Evolutionary conservation across 768 basidiomycete species (phyloP).

Genomic region (Xanthoconium stramineum): DNA sequence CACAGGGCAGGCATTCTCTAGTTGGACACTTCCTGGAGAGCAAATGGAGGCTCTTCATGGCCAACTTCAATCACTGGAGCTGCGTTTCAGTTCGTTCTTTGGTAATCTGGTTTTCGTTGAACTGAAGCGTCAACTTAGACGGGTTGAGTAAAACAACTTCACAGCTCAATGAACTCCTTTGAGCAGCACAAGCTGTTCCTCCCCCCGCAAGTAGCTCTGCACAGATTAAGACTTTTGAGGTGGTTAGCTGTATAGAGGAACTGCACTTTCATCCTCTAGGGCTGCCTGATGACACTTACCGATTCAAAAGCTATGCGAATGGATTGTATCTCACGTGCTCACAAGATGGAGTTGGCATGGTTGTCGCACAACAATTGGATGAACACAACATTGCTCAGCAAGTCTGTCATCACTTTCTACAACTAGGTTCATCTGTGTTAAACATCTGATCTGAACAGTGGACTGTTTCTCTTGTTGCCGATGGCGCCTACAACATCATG

Average conservation of each 20-base stretch:
- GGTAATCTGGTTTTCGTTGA: neutral
- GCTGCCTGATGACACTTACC: neutral
- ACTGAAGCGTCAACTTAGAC: neutral
- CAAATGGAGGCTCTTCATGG: neutral
- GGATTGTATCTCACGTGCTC: neutral
- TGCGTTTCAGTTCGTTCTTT: neutral
- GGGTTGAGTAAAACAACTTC: neutral
- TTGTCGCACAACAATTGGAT: neutral
- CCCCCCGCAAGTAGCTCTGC: neutral
- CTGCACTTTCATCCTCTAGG: neutral
- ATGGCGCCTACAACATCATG: neutral
- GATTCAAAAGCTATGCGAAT: neutral
- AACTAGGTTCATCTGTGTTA: neutral
- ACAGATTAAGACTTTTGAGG: neutral
- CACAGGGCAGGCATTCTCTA: neutral
- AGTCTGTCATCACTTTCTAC: neutral
- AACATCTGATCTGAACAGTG: neutral
- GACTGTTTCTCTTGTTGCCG: neutral
- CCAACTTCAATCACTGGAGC: neutral
- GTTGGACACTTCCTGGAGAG: constrained; percentile 1
- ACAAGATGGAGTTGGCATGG: neutral
- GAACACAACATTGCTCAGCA: neutral
- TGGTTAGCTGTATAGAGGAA: neutral
- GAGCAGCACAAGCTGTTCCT: neutral
- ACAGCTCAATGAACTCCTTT: neutral